phyloP scores from a whole-genome alignment of 2,329 filamentous ascomycete genomes.

The Clonostachys chloroleuca region DNA sequence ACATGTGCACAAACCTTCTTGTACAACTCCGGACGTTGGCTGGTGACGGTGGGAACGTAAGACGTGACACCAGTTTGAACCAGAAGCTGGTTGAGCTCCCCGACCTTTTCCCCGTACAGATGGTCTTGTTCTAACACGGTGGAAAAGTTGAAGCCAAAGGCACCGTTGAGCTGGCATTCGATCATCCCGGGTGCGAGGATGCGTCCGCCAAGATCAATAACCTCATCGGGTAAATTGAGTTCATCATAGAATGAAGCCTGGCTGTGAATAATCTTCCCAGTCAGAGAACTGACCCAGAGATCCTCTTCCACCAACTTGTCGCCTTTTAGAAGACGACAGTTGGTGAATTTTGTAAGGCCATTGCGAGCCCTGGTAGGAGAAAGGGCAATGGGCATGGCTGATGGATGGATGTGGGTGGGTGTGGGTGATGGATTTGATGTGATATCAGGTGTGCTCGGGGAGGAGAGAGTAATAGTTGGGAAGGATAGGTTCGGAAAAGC shows the following conservation, averaged over 20 bases:
- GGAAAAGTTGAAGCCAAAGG: constrained; percentile 90
- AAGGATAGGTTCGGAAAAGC: no score
- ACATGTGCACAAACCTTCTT: constrained; percentile 49
- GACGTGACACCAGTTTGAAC: constrained; percentile 81
- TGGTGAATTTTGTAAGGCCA: constrained; percentile 81
- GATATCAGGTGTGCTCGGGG: no score
- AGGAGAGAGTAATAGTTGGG: no score
- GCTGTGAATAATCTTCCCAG: constrained; percentile 76
- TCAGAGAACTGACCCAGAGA: constrained; percentile 81
- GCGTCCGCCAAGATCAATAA: constrained; percentile 75
- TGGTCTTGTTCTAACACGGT: constrained; percentile 64
- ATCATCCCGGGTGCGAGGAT: constrained; percentile 85
- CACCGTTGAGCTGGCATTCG: constrained; percentile 88
- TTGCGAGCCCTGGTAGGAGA: constrained; percentile 30
- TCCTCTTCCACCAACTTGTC: constrained; percentile 68
- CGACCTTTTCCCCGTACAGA: constrained; percentile 69
- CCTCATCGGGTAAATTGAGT: constrained; percentile 64
- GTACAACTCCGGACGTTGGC: constrained; percentile 77
- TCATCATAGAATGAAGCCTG: constrained; percentile 66
- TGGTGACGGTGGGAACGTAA: constrained; percentile 82
- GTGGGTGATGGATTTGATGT: no score
- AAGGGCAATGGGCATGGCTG: constrained; percentile 42
- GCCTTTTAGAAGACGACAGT: constrained; percentile 73
- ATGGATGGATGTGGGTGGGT: no score
- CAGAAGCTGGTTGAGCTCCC: constrained; percentile 65